Evolutionary conservation across 352 stramenopile species (phyloP).

Genomic region (Pythium phragmitis): DNA sequence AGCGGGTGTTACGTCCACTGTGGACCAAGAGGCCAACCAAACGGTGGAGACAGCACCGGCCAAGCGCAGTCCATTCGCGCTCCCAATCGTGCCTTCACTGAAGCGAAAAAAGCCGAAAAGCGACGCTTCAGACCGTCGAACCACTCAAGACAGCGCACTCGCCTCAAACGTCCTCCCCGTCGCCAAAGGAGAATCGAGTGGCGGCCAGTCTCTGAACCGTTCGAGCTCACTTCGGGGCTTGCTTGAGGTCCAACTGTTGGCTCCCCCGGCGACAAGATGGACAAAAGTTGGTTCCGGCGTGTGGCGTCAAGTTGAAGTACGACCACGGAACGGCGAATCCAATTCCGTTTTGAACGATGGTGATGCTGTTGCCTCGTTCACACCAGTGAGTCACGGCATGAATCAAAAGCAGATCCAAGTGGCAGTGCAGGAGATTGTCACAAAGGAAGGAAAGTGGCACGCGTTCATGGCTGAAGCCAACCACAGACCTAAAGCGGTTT

Average conservation of each 20-base stretch:
- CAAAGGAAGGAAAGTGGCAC: conserved; percentile 26
- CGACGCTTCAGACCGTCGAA: neutral
- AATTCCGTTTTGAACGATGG: neutral
- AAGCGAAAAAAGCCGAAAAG: conserved; percentile 10
- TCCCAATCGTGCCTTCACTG: conserved; percentile 16
- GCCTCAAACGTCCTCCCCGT: too few species aligned
- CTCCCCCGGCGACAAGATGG: conserved; percentile 17
- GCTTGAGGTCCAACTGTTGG: conserved; percentile 2
- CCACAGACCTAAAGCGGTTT: neutral
- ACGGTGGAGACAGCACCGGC: neutral
- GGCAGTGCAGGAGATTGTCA: neutral
- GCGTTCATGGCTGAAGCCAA: conserved; percentile 17
- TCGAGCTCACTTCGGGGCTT: neutral
- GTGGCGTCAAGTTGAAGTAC: conserved; percentile 19
- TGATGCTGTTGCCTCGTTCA: neutral
- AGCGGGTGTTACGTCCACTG: neutral
- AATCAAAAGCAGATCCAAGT: neutral
- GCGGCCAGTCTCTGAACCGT: neutral
- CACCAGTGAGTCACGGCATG: too few species aligned
- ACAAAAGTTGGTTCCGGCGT: conserved; percentile 1
- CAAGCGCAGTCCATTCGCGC: conserved; percentile 15
- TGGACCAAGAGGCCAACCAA: neutral
- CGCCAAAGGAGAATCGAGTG: neutral
- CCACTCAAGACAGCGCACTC: neutral
- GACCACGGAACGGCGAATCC: neutral